phyloP scores from a whole-genome alignment of 352 stramenopile genomes.

The Elongisporangium anandrum region DNA sequence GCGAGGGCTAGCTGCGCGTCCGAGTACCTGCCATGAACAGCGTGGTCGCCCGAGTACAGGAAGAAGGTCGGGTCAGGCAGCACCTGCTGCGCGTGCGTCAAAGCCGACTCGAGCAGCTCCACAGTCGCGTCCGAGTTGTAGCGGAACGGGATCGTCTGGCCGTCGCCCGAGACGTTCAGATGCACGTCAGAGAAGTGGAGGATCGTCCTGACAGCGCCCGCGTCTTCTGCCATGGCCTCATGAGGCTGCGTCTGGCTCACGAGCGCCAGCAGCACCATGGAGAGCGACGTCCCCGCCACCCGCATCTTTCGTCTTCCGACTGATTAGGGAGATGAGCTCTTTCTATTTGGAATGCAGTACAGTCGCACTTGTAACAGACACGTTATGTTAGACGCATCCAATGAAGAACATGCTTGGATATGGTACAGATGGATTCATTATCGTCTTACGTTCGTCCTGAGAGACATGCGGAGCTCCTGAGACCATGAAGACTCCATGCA shows the following conservation, averaged over 20 bases:
- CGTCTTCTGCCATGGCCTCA: not conserved
- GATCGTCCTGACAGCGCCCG: conserved; percentile 14
- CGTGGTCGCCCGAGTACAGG: conserved; percentile 80
- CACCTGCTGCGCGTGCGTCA: conserved; percentile 55
- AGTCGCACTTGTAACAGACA: not conserved
- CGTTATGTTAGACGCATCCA: not conserved
- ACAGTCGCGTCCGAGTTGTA: conserved; percentile 58
- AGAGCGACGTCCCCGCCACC: not conserved
- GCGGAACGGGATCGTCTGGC: conserved; percentile 27
- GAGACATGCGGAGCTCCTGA: too few relatives aligned
- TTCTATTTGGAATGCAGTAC: too few relatives aligned
- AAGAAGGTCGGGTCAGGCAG: conserved; percentile 60
- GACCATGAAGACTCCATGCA: too few relatives aligned
- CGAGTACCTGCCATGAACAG: conserved; percentile 52
- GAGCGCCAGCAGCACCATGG: not conserved
- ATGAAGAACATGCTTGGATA: not conserved
- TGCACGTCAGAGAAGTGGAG: conserved; percentile 86
- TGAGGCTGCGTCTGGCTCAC: not conserved
- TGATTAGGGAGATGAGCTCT: not conserved
- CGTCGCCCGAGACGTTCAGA: conserved; percentile 64
- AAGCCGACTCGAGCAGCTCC: conserved; percentile 58
- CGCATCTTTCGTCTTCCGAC: not conserved
- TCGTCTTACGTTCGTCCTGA: not conserved
- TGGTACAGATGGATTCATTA: not conserved
- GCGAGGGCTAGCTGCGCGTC: conserved; percentile 57